These are phyloP conservation scores for Sporisorium graminicola DNA, from an alignment of 1,284 basidiomycete genomes.

Conservation along the genomic window DNA sequence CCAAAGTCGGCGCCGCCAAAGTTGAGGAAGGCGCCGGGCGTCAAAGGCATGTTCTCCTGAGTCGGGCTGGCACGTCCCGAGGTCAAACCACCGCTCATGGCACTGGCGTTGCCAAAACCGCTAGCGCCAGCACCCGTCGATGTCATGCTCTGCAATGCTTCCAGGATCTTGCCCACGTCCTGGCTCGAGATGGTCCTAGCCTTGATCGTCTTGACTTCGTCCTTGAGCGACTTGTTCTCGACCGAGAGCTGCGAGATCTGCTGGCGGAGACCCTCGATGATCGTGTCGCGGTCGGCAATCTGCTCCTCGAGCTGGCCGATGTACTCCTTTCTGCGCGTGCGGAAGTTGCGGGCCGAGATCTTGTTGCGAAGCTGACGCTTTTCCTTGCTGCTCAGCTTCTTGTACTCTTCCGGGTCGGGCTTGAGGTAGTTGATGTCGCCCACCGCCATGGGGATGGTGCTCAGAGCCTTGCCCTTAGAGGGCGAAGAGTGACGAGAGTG, in stretches of 20 bases:
- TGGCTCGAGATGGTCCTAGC: constrained; percentile 75
- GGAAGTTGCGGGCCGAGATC: constrained; percentile 93
- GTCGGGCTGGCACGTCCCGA: constrained; percentile 33
- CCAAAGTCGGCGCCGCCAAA: constrained; percentile 16
- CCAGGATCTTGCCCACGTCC: constrained; percentile 71
- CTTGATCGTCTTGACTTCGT: constrained; percentile 71
- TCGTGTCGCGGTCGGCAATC: constrained; percentile 88
- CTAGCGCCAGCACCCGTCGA: neutral
- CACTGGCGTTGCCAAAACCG: neutral
- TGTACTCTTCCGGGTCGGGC: constrained; percentile 90
- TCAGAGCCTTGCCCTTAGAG: constrained; percentile 41
- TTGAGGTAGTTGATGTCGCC: constrained; percentile 57
- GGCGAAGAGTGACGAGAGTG: constrained; percentile 20
- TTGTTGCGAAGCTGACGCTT: constrained; percentile 96
- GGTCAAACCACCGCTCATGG: neutral
- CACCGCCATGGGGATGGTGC: constrained; percentile 38
- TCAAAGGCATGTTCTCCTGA: constrained; percentile 24
- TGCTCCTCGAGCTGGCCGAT: constrained; percentile 92
- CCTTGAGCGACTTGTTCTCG: constrained; percentile 83
- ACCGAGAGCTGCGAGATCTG: constrained; percentile 83
- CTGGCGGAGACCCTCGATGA: constrained; percentile 87
- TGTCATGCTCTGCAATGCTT: constrained; percentile 80
- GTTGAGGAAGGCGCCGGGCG: constrained; percentile 44
- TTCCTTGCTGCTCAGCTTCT: constrained; percentile 94
- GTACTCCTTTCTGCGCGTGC: constrained; percentile 93